Percentiles rank a stretch among this genome's conserved stretches.
These are phyloP conservation scores for Beta vulgaris DNA, from an alignment of 148 eudicot species.

Conservation along the genomic window DNA sequence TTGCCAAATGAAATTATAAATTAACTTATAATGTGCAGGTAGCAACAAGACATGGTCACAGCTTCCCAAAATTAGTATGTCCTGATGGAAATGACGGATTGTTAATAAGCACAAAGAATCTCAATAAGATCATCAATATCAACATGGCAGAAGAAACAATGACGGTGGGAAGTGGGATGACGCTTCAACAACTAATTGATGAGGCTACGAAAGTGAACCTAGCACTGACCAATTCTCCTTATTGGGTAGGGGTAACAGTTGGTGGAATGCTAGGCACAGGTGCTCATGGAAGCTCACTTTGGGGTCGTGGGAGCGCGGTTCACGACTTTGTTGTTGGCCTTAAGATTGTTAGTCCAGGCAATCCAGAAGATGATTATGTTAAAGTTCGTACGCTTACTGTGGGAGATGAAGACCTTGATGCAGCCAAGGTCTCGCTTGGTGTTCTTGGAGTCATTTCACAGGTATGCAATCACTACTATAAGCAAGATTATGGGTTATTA, in stretches of 20 bases:
- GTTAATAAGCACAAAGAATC: constrained; percentile 29
- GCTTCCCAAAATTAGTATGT: constrained; percentile 28
- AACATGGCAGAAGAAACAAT: constrained; percentile 11
- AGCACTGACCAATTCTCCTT: constrained; percentile 25
- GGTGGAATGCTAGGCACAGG: constrained; percentile 34
- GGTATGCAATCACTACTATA: no score
- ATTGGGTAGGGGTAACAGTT: constrained; percentile 26
- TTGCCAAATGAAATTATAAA: no score
- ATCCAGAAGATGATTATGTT: constrained; percentile 17
- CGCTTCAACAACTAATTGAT: constrained; percentile 19
- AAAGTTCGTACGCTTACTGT: constrained; percentile 12
- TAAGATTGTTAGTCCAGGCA: constrained; percentile 29
- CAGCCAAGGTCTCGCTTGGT: constrained; percentile 36
- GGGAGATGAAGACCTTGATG: constrained; percentile 25
- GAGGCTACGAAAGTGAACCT: constrained; percentile 26
- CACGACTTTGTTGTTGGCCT: constrained; percentile 32
- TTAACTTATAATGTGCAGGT: no score
- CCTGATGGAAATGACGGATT: constrained; percentile 32
- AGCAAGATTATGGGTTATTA: no score
- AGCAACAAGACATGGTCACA: constrained; percentile 31
- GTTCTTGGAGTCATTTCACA: constrained; percentile 38
- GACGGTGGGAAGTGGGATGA: constrained; percentile 29
- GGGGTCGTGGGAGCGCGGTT: constrained; percentile 30
- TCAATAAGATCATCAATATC: constrained; percentile 11
- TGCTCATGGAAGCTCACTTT: constrained; percentile 32